Evolutionary conservation across 305 asterid species (phyloP).

Genomic region (Stenogyne calaminthoides): DNA sequence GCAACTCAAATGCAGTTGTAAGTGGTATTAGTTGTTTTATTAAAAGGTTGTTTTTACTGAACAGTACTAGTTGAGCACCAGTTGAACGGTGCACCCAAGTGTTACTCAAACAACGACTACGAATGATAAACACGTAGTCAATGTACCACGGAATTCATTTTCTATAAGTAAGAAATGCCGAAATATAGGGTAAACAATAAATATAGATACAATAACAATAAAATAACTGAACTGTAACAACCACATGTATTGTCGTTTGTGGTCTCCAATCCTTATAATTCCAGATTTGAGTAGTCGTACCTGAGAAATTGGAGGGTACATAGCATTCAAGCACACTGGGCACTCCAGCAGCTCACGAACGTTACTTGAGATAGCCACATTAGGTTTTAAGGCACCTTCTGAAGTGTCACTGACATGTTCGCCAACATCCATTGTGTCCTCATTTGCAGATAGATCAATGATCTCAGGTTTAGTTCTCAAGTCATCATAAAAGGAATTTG

Average conservation of each 20-base stretch:
- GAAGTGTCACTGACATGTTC: conserved; percentile 51
- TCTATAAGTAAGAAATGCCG: neutral
- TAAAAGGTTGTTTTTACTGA: too few species aligned
- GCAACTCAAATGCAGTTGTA: too few species aligned
- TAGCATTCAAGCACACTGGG: conserved; percentile 82
- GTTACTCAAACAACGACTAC: neutral
- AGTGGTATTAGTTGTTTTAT: too few species aligned
- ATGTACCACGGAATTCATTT: neutral
- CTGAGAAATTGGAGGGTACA: conserved; percentile 87
- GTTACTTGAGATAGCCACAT: conserved; percentile 53
- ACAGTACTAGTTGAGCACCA: too few species aligned
- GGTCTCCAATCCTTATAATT: neutral
- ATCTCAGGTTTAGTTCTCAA: conserved; percentile 56
- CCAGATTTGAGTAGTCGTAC: conserved; percentile 29
- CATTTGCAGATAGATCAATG: conserved; percentile 58
- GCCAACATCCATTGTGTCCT: conserved; percentile 46
- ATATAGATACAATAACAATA: neutral
- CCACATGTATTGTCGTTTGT: neutral
- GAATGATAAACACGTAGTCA: neutral
- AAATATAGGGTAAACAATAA: neutral
- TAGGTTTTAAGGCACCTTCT: conserved; percentile 52
- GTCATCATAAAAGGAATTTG: conserved; percentile 58
- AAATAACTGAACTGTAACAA: conserved; percentile 1
- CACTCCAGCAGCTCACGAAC: conserved; percentile 80
- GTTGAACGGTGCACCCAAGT: too few species aligned